These are phyloP conservation scores for Phytophthora cajani DNA, from an alignment of 352 stramenopile species.

Conservation along the genomic window DNA sequence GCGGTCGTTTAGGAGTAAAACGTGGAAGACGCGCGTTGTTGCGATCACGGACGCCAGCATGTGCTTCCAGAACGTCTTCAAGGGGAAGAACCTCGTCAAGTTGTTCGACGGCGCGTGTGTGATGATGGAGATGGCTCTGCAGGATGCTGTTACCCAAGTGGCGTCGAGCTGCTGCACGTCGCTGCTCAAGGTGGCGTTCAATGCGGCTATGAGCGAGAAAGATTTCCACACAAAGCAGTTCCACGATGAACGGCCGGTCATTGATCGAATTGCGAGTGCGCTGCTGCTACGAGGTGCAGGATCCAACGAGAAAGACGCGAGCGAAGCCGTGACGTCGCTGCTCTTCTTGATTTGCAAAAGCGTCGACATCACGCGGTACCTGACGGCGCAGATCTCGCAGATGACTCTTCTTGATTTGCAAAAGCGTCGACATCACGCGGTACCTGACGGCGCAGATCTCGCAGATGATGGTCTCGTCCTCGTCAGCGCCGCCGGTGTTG, in stretches of 20 bases:
- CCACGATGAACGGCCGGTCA: conserved; percentile 52
- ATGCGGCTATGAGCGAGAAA: conserved; percentile 57
- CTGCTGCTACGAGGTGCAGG: conserved; percentile 60
- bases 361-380: conserved; percentile 61
- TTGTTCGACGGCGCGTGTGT: conserved; percentile 72
- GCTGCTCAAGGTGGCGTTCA: conserved; percentile 71
- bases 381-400: conserved; percentile 60
- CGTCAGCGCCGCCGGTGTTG: conserved; percentile 4
- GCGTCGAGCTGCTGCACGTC: conserved; percentile 63
- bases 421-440: conserved; percentile 72
- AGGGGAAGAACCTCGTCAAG: conserved; percentile 46
- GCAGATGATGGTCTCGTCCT: conserved; percentile 45
- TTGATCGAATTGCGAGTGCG: conserved; percentile 54
- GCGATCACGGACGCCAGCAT: conserved; percentile 64
- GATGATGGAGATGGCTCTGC: conserved; percentile 60
- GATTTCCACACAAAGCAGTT: conserved; percentile 70
- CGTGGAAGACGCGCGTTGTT: conserved; percentile 63
- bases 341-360: conserved; percentile 89
- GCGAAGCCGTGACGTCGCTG: conserved; percentile 73
- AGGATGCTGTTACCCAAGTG: conserved; percentile 76
- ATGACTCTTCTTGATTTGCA: conserved; percentile 85
- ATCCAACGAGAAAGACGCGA: conserved; percentile 83
- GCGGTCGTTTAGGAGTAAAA: conserved; percentile 56
- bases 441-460: conserved; percentile 67
- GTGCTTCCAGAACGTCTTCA: conserved; percentile 54